Evolutionary conservation across 1,284 basidiomycete species (phyloP), one percentile per base, ranked within the genome.

Genomic region (Coriolopsis trogii): DNA sequence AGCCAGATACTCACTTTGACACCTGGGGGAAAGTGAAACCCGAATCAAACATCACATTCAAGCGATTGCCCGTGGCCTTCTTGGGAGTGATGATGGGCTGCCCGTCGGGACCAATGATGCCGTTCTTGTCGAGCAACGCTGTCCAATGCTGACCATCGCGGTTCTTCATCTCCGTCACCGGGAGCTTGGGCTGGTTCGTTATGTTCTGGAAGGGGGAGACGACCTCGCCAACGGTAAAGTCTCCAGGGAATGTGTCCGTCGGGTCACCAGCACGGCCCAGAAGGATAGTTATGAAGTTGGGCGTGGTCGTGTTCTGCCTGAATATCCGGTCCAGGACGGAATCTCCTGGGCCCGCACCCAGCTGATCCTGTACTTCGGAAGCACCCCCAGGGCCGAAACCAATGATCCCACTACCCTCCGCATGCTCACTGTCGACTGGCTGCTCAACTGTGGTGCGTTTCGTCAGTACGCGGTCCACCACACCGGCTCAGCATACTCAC

Each of bases 11-110:
- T 40, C 64, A 83, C 81, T 70, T 63, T 39, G 83, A 76, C 30
- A 87, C 74, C 63, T 87, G 85, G 16, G 84, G 79, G n/a, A 87
- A 68, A 2, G 82, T 78, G 64, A 85, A 89, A 0, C 87, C 87
- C 3, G 82, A 80, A 61, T 89, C 86, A 46, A 89, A 72, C n/a
- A 88, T 71, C 16, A 78, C 80, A 2, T 78, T 81, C 7, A 79
- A 67, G 59, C 79, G 78, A 16, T 71, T 69, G 29, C 69, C 70
- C 47, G 76, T 72, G 6, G 74, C 70, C 25, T 73, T 63, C 38
- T 73, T 67, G 7, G 63, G 70, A 38, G 80, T 64, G 6, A 70
- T 58, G 28, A 88, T 80, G 12, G 71, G 57, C 36, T 73, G 46
- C 20, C 79, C 78, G 41, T 79, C 69, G 2, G 72, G 68, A 1